These are phyloP conservation scores for Malassezia caprae DNA, from an alignment of 1,284 basidiomycete genomes.

Conservation along the genomic window DNA sequence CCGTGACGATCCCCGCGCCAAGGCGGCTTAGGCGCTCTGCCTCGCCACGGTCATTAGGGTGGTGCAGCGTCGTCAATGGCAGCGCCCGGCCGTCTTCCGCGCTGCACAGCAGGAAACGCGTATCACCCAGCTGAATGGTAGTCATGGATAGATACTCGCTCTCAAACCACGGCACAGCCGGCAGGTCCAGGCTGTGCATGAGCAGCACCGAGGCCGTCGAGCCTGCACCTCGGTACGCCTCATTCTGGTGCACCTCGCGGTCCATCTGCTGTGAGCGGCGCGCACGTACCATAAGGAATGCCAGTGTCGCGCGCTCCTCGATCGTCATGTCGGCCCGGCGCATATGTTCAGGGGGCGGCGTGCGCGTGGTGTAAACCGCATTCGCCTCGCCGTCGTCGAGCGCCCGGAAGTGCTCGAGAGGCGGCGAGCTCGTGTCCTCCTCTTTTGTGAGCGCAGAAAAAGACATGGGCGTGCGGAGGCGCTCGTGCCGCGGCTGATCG, in stretches of 20 bases:
- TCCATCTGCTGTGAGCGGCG: slow-evolving; percentile 21
- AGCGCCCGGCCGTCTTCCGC: slow-evolving; percentile 62
- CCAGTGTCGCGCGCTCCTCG: slow-evolving; percentile 41
- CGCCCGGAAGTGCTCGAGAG: slow-evolving; percentile 3
- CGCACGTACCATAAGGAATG: slow-evolving; percentile 29
- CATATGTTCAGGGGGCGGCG: slow-evolving; percentile 27
- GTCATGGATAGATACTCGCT: slow-evolving; percentile 52
- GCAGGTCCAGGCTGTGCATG: slow-evolving; percentile 69
- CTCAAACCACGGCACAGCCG: slow-evolving; percentile 52
- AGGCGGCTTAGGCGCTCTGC: slow-evolving; percentile 71
- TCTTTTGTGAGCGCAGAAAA: background rate
- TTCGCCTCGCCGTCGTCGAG: background rate
- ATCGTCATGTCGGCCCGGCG: slow-evolving; percentile 29
- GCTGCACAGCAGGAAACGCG: slow-evolving; percentile 71
- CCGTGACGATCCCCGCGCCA: slow-evolving; percentile 78
- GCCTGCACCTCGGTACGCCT: slow-evolving; percentile 52
- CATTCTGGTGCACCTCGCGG: slow-evolving; percentile 32
- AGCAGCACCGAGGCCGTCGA: slow-evolving; percentile 83
- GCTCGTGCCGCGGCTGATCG: slow-evolving; percentile 20
- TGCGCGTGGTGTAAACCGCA: slow-evolving; percentile 18
- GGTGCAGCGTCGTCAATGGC: slow-evolving; percentile 62
- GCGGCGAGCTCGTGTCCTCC: background rate
- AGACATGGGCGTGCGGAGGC: background rate
- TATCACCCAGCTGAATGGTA: slow-evolving; percentile 78
- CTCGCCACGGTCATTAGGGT: slow-evolving; percentile 79